Base-by-base conservation (phyloP, 2,329 filamentous ascomycete genomes). In the Lachnellula occidentalis region DNA sequence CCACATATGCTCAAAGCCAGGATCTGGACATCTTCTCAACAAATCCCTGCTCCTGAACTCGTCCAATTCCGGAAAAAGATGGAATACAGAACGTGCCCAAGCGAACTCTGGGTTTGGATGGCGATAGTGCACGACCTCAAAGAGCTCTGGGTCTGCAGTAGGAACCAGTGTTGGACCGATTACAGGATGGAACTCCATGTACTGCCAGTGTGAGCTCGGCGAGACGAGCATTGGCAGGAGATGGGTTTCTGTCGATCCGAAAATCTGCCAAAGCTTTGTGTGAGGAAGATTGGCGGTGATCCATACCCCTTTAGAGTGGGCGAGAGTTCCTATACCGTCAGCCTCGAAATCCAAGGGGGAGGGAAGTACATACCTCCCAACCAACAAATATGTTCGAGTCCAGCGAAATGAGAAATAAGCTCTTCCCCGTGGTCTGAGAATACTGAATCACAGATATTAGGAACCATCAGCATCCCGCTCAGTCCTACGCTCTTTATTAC, bases 1-100 rank as follows among this genome's bases (percentile, higher is more conserved):
- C 70, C 71, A 77, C 1, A 70, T 59, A 46, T 65, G 56, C 11
- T 51, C 43, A 4, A 54, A 53, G 2, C 54, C 57, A 3, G 53
- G 45, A 12, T 60, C 62, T 4, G 51, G 45, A 47, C 54, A 61
- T 5, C 48, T 46, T 8, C 51, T 51, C 11, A 62, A 9, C 21
- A 79, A 58, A 51, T 80, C 78, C 39, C 72, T 73, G 6, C 73
- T 76, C 7, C 70, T 66, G 60, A 69, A 77, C 57, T 77, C 72
- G 3, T 71, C 51, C 1, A 68, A 43, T 0, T 73, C 66, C 0
- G 74, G 74, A 47, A 74, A 76, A 2, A 73, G 71, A 36, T 66
- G 64, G 54, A 78, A 78, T 15, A 74, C 58, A 3, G 68, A 66
- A 3, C 34, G 27, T 2, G 45, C 37, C 53, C 55, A 56, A 48